Percentiles rank a stretch among this genome's conserved stretches.
phyloP scores from a whole-genome alignment of 2,329 filamentous ascomycete genomes.

The Phoma sp. region DNA sequence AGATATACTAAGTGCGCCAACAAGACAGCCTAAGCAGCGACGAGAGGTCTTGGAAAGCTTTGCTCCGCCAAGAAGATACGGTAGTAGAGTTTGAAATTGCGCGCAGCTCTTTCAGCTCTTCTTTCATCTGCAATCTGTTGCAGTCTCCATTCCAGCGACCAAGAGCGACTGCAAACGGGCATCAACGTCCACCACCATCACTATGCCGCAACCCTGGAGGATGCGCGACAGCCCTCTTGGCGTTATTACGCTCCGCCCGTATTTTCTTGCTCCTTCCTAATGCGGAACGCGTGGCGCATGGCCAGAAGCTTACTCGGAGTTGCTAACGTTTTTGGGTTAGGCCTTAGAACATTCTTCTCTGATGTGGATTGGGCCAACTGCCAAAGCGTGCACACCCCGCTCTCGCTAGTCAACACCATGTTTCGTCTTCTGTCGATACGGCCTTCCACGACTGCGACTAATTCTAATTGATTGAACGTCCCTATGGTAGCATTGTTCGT shows the following conservation, averaged over 20 bases:
- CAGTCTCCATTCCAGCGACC: not conserved
- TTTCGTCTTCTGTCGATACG: conserved; percentile 2
- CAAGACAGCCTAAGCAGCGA: conserved; percentile 22
- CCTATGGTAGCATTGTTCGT: not conserved
- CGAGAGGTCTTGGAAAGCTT: conserved; percentile 15
- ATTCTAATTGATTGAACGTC: not conserved
- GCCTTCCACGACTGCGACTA: conserved; percentile 2
- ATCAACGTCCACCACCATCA: not conserved
- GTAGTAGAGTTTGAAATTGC: not conserved
- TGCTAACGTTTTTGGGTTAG: conserved; percentile 1
- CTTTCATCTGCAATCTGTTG: not conserved
- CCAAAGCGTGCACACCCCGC: conserved; percentile 15
- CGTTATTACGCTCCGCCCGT: conserved; percentile 18
- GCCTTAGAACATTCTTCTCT: conserved; percentile 10
- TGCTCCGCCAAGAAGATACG: not conserved
- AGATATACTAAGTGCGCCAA: conserved; percentile 10
- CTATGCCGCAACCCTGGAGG: conserved; percentile 1
- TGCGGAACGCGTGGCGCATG: conserved; percentile 12
- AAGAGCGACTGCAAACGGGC: not conserved
- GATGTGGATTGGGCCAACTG: conserved; percentile 9
- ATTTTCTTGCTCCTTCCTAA: conserved; percentile 14
- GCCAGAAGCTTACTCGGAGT: conserved; percentile 15
- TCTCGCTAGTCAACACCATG: conserved; percentile 8
- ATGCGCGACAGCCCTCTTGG: conserved; percentile 10
- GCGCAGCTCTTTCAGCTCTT: not conserved